Evolutionary conservation across 805 yeast species (phyloP).

Genomic region (Teunomyces gatunensis): DNA sequence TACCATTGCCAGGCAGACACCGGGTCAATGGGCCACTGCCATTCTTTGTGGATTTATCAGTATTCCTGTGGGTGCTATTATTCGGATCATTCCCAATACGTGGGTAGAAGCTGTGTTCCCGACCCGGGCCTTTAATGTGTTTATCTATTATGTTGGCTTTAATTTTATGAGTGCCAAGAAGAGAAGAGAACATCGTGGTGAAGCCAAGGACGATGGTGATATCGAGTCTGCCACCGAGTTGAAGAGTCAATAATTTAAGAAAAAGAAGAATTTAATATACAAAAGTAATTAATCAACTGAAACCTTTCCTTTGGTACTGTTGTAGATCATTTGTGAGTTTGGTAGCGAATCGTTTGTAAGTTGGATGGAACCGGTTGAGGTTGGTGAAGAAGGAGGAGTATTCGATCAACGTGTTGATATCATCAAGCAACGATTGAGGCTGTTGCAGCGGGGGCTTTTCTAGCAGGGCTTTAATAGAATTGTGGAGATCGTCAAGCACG

Average conservation of each 20-base stretch:
- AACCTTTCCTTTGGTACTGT: background rate
- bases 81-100: slow-evolving; percentile 80
- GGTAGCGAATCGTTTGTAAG: slow-evolving; percentile 52
- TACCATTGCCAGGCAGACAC: slow-evolving; percentile 74
- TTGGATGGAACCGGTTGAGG: slow-evolving; percentile 47
- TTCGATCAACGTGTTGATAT: slow-evolving; percentile 47
- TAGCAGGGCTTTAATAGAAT: slow-evolving; percentile 41
- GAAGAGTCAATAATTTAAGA: slow-evolving; percentile 1
- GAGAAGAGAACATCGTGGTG: slow-evolving; percentile 13
- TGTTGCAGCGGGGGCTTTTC: slow-evolving; percentile 21
- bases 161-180: slow-evolving; percentile 31
- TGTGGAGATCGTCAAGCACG: slow-evolving; percentile 34
- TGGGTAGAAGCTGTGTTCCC: slow-evolving; percentile 72
- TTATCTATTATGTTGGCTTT: slow-evolving; percentile 38
- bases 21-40: slow-evolving; percentile 88
- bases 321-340: slow-evolving; percentile 31
- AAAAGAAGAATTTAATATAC: too few relatives aligned
- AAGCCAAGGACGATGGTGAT: slow-evolving; percentile 9
- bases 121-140: slow-evolving; percentile 42
- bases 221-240: background rate
- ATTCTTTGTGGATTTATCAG: slow-evolving; percentile 76
- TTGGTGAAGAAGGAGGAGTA: slow-evolving; percentile 54
- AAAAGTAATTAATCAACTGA: background rate
- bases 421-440: slow-evolving; percentile 36
- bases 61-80: slow-evolving; percentile 72